phyloP scores from a whole-genome alignment of 1,284 basidiomycete species.

The Hemileia vastatrix region DNA sequence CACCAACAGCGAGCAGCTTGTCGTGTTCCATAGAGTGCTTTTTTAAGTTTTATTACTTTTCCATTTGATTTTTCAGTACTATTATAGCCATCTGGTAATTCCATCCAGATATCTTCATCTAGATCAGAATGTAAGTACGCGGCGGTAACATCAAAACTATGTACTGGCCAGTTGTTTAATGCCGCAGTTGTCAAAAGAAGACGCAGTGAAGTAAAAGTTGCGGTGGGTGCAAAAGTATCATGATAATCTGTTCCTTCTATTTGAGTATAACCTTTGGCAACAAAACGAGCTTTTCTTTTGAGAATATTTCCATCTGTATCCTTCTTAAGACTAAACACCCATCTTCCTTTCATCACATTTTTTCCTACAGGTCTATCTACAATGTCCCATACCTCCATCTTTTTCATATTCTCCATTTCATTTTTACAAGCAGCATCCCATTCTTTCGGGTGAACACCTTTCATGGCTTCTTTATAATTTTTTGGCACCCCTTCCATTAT shows the following conservation, averaged over 20 bases:
- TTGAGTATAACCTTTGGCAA: conserved; percentile 5
- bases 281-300: conserved; percentile 1
- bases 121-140: neutral
- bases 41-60: too few relatives aligned
- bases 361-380: neutral
- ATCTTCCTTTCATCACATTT: neutral
- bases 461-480: conserved; percentile 1
- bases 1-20: too few relatives aligned
- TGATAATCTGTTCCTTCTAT: neutral
- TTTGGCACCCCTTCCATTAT: too few relatives aligned
- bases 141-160: conserved; percentile 1
- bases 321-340: neutral
- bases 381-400: conserved; percentile 6
- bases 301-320: neutral
- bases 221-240: neutral
- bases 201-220: neutral
- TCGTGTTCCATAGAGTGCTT: too few relatives aligned
- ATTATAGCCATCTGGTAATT: neutral
- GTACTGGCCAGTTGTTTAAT: neutral
- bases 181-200: neutral
- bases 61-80: too few relatives aligned
- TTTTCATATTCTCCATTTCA: neutral
- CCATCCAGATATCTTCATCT: neutral
- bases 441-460: neutral
- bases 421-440: neutral